phyloP scores from a whole-genome alignment of 2,329 filamentous ascomycete species.

The Clarireedia paspali region DNA sequence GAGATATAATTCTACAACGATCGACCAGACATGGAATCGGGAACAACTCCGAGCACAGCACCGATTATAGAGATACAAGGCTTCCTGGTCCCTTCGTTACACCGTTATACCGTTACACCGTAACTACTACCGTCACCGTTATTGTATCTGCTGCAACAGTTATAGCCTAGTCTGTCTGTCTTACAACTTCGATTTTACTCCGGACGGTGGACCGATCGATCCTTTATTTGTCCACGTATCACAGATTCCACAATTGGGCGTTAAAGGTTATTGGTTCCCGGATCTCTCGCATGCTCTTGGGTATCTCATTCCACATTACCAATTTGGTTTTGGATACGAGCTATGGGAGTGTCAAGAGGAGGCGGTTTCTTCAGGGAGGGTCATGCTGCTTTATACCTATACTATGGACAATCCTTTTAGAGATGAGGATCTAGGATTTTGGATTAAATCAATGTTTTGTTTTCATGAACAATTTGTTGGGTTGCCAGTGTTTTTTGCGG shows the following conservation, averaged over 20 bases:
- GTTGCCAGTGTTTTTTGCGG: no score
- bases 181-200: background rate
- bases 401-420: conserved; percentile 21
- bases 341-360: conserved; percentile 11
- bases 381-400: conserved; percentile 19
- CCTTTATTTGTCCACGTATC: conserved; percentile 4
- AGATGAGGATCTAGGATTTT: conserved; percentile 1
- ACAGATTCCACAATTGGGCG: background rate
- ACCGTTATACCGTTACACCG: no score
- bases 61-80: no score
- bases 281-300: background rate
- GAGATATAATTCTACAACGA: conserved; percentile 2
- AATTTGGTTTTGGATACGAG: conserved; percentile 6
- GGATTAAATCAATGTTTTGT: conserved; percentile 1
- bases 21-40: no score
- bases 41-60: no score
- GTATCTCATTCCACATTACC: background rate
- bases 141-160: background rate
- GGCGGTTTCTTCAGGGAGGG: background rate
- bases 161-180: no score
- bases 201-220: conserved; percentile 2
- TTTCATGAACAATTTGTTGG: background rate
- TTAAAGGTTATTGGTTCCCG: conserved; percentile 1
- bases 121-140: conserved; percentile 1
- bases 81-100: no score